Conservation (phyloP, 2,329 filamentous ascomycete species). For the Chrysosporium queenslandicum region DNA sequence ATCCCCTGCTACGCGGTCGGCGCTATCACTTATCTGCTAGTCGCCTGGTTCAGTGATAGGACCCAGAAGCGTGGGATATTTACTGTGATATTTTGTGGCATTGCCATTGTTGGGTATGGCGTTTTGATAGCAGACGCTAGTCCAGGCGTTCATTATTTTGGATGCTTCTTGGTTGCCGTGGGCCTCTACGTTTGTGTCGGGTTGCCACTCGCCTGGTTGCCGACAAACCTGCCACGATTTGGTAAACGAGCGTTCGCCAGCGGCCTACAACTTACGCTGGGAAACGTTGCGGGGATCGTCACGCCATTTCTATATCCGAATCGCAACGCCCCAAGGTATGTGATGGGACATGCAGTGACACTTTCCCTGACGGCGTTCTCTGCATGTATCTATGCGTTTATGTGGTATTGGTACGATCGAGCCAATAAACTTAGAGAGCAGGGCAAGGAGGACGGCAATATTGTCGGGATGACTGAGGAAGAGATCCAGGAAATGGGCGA, state of each 20-base stretch:
- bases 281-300: conserved; percentile 64
- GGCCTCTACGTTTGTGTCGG: conserved; percentile 57
- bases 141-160: conserved; percentile 60
- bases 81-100: conserved; percentile 49
- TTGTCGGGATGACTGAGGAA: conserved; percentile 33
- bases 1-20: conserved; percentile 69
- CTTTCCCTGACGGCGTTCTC: conserved; percentile 49
- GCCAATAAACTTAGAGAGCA: conserved; percentile 38
- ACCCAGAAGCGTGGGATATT: conserved; percentile 57
- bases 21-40: conserved; percentile 56
- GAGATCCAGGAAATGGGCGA: conserved; percentile 38
- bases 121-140: conserved; percentile 53
- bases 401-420: conserved; percentile 46
- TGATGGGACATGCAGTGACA: conserved; percentile 53
- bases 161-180: conserved; percentile 64
- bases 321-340: conserved; percentile 47
- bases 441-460: conserved; percentile 32
- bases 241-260: conserved; percentile 65
- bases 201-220: conserved; percentile 47
- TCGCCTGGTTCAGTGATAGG: conserved; percentile 58
- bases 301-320: conserved; percentile 49
- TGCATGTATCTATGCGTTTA: conserved; percentile 43
- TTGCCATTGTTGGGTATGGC: conserved; percentile 60
- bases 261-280: conserved; percentile 59
- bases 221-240: conserved; percentile 62